Percentiles rank a stretch among this genome's conserved stretches.
Conservation (phyloP, 441 rosid genomes). For the Syzygium malaccense region DNA sequence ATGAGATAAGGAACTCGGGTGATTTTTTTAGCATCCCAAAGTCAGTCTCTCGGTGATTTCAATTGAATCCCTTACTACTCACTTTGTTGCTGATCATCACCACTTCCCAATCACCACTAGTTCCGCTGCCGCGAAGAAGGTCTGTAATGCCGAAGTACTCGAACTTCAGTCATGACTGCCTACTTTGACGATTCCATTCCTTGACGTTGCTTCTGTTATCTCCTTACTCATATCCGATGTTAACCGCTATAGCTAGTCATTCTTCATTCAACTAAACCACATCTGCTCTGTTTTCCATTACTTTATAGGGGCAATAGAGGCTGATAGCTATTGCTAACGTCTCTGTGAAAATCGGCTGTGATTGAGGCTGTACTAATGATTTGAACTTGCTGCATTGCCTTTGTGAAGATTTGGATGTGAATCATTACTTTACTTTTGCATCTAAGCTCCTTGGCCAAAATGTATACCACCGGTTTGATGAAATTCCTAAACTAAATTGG, state of each 20-base stretch:
- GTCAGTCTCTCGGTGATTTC: background rate
- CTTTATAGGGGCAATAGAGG: background rate
- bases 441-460: too few relatives aligned
- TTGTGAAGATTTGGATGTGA: too few relatives aligned
- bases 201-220: background rate
- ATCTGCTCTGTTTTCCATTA: background rate
- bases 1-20: background rate
- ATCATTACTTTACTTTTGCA: too few relatives aligned
- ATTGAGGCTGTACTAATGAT: too few relatives aligned
- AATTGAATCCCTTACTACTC: background rate
- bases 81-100: background rate
- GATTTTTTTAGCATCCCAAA: background rate
- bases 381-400: fast-evolving
- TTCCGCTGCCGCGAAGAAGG: too few relatives aligned
- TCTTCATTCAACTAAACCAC: background rate
- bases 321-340: background rate
- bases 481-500: too few relatives aligned
- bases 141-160: background rate
- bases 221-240: background rate
- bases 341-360: too few relatives aligned
- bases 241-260: background rate
- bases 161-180: background rate
- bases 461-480: too few relatives aligned
- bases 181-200: background rate
- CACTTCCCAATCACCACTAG: background rate